phyloP scores from a whole-genome alignment of 805 yeast species.

The Candida broadrunensis region DNA sequence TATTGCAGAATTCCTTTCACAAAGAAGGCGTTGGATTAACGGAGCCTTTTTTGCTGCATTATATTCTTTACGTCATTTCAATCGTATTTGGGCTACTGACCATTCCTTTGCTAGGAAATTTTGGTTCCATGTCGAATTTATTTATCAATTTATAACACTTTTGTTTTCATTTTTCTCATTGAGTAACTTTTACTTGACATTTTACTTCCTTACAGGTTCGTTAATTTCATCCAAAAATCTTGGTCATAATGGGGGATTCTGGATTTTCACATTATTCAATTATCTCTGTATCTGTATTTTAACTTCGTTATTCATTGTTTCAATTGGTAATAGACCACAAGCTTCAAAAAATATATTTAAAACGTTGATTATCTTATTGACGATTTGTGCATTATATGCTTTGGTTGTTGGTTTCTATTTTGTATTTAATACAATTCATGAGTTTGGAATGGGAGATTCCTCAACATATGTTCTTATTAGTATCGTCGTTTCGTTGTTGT shows the following conservation, averaged over 20 bases:
- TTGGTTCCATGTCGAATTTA: constrained; percentile 70
- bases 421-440: constrained; percentile 52
- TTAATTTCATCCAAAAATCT: constrained; percentile 45
- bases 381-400: constrained; percentile 79
- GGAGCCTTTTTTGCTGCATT: constrained; percentile 95
- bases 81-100: constrained; percentile 72
- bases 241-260: constrained; percentile 72
- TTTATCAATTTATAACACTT: constrained; percentile 77
- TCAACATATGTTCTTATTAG: constrained; percentile 58
- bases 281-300: constrained; percentile 79
- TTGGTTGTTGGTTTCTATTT: constrained; percentile 79
- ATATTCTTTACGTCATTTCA: constrained; percentile 77
- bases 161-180: constrained; percentile 89
- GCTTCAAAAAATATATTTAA: constrained; percentile 84
- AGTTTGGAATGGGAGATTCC: constrained; percentile 36
- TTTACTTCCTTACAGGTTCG: constrained; percentile 90
- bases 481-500: constrained; percentile 76
- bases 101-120: constrained; percentile 71
- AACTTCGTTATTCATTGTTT: constrained; percentile 84
- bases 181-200: constrained; percentile 88
- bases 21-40: constrained; percentile 94
- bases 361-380: constrained; percentile 65
- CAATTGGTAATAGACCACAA: constrained; percentile 97
- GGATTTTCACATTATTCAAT: constrained; percentile 81
- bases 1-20: constrained; percentile 82